These are phyloP conservation scores for Ammopiptanthus mongolicus DNA, from an alignment of 306 rosid species.

Conservation along the genomic window DNA sequence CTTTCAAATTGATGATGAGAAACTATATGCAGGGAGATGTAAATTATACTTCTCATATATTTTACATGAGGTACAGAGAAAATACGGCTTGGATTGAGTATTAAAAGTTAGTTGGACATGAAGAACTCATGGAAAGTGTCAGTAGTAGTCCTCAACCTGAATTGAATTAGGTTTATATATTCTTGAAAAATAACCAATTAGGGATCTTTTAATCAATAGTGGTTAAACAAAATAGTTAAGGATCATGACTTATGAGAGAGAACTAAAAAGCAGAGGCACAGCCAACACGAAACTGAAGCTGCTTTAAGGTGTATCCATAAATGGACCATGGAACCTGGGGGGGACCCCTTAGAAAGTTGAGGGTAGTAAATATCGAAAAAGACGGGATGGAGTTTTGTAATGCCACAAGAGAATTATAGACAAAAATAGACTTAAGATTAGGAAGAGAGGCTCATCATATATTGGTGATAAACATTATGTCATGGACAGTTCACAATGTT, in stretches of 20 bases:
- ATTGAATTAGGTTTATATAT: constrained; percentile 10
- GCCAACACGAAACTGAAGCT: neutral
- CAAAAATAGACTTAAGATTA: neutral
- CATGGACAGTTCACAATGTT: constrained; percentile 7
- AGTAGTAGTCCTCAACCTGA: constrained; percentile 11
- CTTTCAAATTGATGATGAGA: neutral
- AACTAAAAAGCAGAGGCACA: neutral
- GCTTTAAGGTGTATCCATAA: neutral
- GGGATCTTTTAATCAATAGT: neutral
- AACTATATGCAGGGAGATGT: neutral
- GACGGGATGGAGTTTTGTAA: neutral
- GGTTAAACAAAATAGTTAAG: neutral
- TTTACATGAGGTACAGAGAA: neutral
- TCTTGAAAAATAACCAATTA: neutral
- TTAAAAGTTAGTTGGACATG: constrained; percentile 24
- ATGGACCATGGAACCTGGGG: neutral
- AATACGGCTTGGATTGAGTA: constrained; percentile 10
- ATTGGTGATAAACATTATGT: neutral
- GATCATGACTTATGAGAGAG: neutral
- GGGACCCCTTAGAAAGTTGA: constrained; percentile 17
- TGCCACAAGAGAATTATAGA: neutral
- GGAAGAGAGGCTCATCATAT: neutral
- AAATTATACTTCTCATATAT: neutral
- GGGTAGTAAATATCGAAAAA: constrained; percentile 9
- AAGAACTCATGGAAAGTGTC: constrained; percentile 26